These are phyloP conservation scores for Ocimum tenuiflorum DNA, from an alignment of 257 asterid species.

Conservation along the genomic window DNA sequence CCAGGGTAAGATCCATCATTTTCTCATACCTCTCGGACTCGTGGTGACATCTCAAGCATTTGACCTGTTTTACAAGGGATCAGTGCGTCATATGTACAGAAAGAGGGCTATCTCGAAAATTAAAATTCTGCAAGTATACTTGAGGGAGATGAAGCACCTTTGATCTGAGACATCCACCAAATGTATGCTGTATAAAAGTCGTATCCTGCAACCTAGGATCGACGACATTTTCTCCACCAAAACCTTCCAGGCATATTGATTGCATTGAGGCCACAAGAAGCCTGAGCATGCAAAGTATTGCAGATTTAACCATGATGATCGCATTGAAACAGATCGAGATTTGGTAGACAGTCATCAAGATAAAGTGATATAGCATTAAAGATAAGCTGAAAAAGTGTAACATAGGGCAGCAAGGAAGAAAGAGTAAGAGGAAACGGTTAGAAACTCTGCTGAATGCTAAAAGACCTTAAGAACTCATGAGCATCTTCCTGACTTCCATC, in stretches of 20 bases:
- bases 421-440: not conserved
- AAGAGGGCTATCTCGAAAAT: not conserved
- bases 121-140: not conserved
- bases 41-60: constrained; percentile 66
- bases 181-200: constrained; percentile 67
- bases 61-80: constrained; percentile 44
- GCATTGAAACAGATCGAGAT: not conserved
- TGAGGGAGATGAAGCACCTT: constrained; percentile 40
- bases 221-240: constrained; percentile 67
- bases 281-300: constrained; percentile 31
- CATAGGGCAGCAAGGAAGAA: not conserved
- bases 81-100: constrained; percentile 1
- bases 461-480: constrained; percentile 78
- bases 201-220: constrained; percentile 78
- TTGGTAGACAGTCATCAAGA: not conserved
- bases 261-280: constrained; percentile 90
- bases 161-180: constrained; percentile 79
- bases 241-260: constrained; percentile 68
- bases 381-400: not conserved
- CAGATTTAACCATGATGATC: not conserved
- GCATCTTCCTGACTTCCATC: constrained; percentile 96
- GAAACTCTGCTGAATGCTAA: not conserved
- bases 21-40: constrained; percentile 67
- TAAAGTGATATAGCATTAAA: not conserved
- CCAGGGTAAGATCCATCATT: constrained; percentile 80